Evolutionary conservation across 1,284 basidiomycete genomes (phyloP), one percentile per base, ranked within the genome.

Genomic region (Rhodotorula sp.): DNA sequence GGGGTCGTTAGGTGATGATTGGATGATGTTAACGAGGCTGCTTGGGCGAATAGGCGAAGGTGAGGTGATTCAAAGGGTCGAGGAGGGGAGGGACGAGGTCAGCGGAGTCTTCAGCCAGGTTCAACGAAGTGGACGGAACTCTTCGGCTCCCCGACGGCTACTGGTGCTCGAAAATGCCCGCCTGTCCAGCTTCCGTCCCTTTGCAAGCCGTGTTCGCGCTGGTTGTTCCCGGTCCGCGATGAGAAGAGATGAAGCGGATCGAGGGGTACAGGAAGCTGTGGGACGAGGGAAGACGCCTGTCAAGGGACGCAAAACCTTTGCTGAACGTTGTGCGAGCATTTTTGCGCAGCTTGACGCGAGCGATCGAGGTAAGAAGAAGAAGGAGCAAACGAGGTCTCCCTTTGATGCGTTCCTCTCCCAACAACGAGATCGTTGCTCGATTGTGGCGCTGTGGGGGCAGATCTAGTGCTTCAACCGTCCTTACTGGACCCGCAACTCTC

Each of bases 1-100:
- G 44, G 66, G 67, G 34, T 70, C 49, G 67, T 70, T 30, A 53
- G 74, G 47, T 32, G 71, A 34, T 59, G 70, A 48, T 70, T 66
- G 59, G 52, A 74, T 72, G 49, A 77, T 75, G 65, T 77, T 77
- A 48, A 64, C 62, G n/a, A 77, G 72, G 44, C 76, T 77, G 66
- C 5, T 5, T 4, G 6, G 24, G 55, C 0, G 32, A 24, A n/a
- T 27, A 22, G 2, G 27, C 27, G 22, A 13, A 27, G n/a, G 10
- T n/a, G 57, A 51, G 46, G 52, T 29, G 55, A 44, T 8, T 44
- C 39, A 17, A 44, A 44, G 39, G 29, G 11, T 39, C 36, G 30
- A 44, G 51, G 20, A 44, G 48, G n/a, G 51, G 34, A 54, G 27
- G 6, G 24, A 34, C 29, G 48, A 34, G 24, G 34, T 19, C 9